These are phyloP conservation scores for Aspergillus asperescens DNA, from an alignment of 495 filamentous ascomycete genomes.

Conservation along the genomic window DNA sequence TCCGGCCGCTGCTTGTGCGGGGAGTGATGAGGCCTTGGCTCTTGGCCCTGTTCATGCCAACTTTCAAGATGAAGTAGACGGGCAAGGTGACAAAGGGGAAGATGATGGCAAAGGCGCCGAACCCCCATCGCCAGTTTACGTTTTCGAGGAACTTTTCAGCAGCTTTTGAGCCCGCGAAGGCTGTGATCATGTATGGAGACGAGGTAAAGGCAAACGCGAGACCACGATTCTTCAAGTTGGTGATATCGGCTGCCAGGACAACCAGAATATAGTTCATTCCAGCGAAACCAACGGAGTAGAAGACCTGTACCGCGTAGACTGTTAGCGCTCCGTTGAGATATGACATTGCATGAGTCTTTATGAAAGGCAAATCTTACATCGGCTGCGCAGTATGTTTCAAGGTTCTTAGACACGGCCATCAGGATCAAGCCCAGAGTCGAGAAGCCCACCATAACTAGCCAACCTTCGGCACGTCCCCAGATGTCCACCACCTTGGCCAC, in stretches of 20 bases:
- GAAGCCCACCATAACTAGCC: not conserved
- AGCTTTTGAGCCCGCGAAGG: slow-evolving; percentile 33
- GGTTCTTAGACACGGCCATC: slow-evolving; percentile 6
- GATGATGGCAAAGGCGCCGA: slow-evolving; percentile 55
- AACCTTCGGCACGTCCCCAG: slow-evolving; percentile 3
- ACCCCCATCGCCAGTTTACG: slow-evolving; percentile 56
- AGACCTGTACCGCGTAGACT: slow-evolving; percentile 17
- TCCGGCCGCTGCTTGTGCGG: slow-evolving; percentile 32
- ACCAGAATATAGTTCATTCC: slow-evolving; percentile 49
- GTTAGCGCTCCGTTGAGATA: too few species aligned
- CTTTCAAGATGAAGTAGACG: slow-evolving; percentile 41
- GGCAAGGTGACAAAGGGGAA: slow-evolving; percentile 50
- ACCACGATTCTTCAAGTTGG: slow-evolving; percentile 52
- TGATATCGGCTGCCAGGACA: slow-evolving; percentile 58
- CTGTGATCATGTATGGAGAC: slow-evolving; percentile 42
- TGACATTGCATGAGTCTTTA: too few species aligned
- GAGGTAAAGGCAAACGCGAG: slow-evolving; percentile 52
- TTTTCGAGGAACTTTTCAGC: slow-evolving; percentile 34
- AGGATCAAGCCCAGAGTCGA: slow-evolving; percentile 1
- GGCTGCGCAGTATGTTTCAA: not conserved
- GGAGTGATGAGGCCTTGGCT: slow-evolving; percentile 31
- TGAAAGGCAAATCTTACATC: not conserved
- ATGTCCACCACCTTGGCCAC: not conserved
- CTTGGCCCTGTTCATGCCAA: slow-evolving; percentile 52
- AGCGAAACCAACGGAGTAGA: slow-evolving; percentile 50